Conservation (phyloP, 192 early-diverging fungal species). For the Coemansia sp. region DNA sequence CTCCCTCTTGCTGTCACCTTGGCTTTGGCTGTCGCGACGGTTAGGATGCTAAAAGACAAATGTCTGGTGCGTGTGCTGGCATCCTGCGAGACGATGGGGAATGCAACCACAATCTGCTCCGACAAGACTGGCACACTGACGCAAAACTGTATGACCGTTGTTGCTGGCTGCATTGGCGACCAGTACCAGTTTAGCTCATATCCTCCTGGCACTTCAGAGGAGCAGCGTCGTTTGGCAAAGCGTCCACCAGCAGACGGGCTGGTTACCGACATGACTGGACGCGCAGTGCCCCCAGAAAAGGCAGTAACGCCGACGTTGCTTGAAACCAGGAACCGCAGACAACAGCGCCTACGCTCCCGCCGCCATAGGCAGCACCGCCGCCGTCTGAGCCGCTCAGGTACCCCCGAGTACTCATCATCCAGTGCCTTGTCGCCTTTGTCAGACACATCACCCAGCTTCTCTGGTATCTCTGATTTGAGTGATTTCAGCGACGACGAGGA, state of each 20-base stretch:
- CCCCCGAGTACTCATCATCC: slow-evolving; percentile 47
- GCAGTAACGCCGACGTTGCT: slow-evolving; percentile 46
- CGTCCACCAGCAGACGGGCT: slow-evolving; percentile 46
- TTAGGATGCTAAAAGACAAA: slow-evolving; percentile 94
- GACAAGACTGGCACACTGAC: slow-evolving; percentile 99
- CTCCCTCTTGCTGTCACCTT: slow-evolving; percentile 96
- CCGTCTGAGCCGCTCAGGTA: slow-evolving; percentile 30
- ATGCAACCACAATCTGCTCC: slow-evolving; percentile 97
- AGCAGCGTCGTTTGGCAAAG: slow-evolving; percentile 51
- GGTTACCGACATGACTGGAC: slow-evolving; percentile 52
- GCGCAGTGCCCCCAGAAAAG: slow-evolving; percentile 43
- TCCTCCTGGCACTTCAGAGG: slow-evolving; percentile 51
- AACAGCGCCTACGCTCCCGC: slow-evolving; percentile 39
- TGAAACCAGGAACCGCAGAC: slow-evolving; percentile 42
- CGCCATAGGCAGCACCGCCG: slow-evolving; percentile 48
- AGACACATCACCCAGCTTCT: slow-evolving; percentile 43
- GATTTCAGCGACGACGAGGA: slow-evolving; percentile 53
- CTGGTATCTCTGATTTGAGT: slow-evolving; percentile 46
- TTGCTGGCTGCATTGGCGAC: slow-evolving; percentile 77
- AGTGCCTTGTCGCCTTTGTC: slow-evolving; percentile 48
- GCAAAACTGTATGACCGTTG: slow-evolving; percentile 97
- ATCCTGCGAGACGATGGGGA: slow-evolving; percentile 99
- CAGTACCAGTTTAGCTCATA: slow-evolving; percentile 64
- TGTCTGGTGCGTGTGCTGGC: slow-evolving; percentile 94
- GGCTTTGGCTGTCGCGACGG: slow-evolving; percentile 91